A percentile compares a stretch with the other conserved stretches of the same genome.
Conservation (phyloP, 2,329 filamentous ascomycete species). For the Lachnellula occidentalis region DNA sequence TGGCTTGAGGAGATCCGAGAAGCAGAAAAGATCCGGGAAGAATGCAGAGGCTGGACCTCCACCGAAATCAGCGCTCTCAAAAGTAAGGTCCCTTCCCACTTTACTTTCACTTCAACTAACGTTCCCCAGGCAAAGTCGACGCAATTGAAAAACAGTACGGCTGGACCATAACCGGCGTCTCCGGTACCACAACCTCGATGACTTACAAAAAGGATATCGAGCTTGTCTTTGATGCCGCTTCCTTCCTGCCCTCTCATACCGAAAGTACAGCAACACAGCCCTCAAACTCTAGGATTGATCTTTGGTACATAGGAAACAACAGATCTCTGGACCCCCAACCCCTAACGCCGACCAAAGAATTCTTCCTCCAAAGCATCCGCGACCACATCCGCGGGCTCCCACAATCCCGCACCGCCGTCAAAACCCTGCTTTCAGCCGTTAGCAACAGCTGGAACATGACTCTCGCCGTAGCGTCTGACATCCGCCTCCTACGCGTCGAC, state of each 20-base stretch:
- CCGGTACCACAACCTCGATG: constrained; percentile 62
- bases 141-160: constrained; percentile 60
- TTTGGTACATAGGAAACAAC: constrained; percentile 62
- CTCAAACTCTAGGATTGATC: constrained; percentile 53
- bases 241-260: constrained; percentile 43
- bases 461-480: constrained; percentile 51
- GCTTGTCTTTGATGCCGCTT: constrained; percentile 62
- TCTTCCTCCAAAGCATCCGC: constrained; percentile 68
- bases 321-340: constrained; percentile 48
- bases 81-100: constrained; percentile 44
- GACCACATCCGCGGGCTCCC: constrained; percentile 59
- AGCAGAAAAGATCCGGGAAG: constrained; percentile 77
- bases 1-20: constrained; percentile 71
- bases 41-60: constrained; percentile 83
- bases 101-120: constrained; percentile 32
- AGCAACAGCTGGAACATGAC: constrained; percentile 62
- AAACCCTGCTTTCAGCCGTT: constrained; percentile 54
- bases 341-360: constrained; percentile 62
- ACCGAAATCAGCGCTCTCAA: constrained; percentile 76
- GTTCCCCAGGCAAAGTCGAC: constrained; percentile 54
- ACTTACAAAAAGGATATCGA: constrained; percentile 67
- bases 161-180: constrained; percentile 66
- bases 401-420: constrained; percentile 51
- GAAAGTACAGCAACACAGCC: constrained; percentile 14
- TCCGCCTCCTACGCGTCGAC: constrained; percentile 55